Evolutionary conservation across 208 protist genomes (phyloP).

Genomic region (Naegleria fowleri): DNA sequence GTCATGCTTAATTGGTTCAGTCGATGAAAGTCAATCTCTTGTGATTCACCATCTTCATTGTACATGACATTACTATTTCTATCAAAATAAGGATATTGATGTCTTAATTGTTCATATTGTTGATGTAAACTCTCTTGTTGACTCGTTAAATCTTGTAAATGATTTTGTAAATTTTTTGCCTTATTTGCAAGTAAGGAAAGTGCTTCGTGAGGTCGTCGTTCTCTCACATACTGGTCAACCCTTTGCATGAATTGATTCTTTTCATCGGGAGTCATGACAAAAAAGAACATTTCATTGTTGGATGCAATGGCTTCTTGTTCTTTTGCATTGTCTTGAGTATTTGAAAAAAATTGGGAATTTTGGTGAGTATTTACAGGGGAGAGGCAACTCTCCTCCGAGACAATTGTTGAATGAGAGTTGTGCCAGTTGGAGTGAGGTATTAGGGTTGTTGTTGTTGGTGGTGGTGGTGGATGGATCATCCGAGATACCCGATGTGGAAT

Average conservation of each 20-base stretch:
- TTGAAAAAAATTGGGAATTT: not conserved
- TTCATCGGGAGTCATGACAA: not conserved
- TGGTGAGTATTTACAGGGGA: not conserved
- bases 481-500: too few relatives aligned
- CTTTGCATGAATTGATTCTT: not conserved
- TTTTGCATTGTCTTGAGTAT: not conserved
- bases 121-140: not conserved
- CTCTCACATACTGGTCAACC: not conserved
- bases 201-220: not conserved
- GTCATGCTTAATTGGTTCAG: not conserved
- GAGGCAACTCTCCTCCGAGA: too few relatives aligned
- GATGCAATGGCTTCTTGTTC: not conserved
- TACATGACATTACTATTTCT: not conserved
- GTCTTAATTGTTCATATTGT: not conserved
- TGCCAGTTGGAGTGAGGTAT: too few relatives aligned
- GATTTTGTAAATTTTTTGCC: not conserved
- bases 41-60: not conserved
- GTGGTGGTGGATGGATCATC: too few relatives aligned
- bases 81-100: not conserved
- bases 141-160: not conserved
- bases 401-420: too few relatives aligned
- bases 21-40: not conserved
- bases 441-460: too few relatives aligned
- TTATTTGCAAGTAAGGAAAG: not conserved
- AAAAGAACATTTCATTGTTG: not conserved